A percentile compares a stretch with the other conserved stretches of the same genome.
These are phyloP conservation scores for Lentinula detonsa DNA, from an alignment of 768 basidiomycete species.

Conservation along the genomic window DNA sequence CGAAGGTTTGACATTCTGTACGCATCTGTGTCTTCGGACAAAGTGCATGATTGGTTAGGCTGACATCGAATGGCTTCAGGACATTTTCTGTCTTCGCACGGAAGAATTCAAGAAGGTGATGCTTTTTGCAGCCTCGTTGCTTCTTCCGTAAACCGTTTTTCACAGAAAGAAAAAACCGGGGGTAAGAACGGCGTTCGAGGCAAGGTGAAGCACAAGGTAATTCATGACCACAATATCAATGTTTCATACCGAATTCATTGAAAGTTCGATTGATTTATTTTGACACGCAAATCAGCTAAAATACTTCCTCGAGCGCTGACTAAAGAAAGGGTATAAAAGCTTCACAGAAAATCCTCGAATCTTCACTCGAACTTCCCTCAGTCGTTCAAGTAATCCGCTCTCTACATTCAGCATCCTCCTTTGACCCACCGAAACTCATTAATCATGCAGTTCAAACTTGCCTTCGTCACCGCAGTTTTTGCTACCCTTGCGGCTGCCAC, in stretches of 20 bases:
- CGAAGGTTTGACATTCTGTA: too few species aligned
- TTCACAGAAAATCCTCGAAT: background rate
- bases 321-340: background rate
- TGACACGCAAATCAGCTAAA: background rate
- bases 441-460: background rate
- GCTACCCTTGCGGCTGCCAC: constrained; percentile 4
- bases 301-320: background rate
- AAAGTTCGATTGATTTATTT: too few species aligned
- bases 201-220: background rate
- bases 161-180: background rate
- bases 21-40: too few species aligned
- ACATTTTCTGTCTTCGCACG: too few species aligned
- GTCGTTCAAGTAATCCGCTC: background rate
- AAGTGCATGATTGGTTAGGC: too few species aligned
- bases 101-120: too few species aligned
- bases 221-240: too few species aligned
- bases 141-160: too few species aligned
- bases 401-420: background rate
- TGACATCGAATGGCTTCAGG: too few species aligned
- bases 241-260: too few species aligned
- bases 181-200: background rate
- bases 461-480: background rate
- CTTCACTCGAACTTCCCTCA: background rate
- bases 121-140: too few species aligned
- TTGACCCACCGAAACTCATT: background rate